Evolutionary conservation across 768 basidiomycete species (phyloP).

Genomic region (Steccherinum ochraceum): DNA sequence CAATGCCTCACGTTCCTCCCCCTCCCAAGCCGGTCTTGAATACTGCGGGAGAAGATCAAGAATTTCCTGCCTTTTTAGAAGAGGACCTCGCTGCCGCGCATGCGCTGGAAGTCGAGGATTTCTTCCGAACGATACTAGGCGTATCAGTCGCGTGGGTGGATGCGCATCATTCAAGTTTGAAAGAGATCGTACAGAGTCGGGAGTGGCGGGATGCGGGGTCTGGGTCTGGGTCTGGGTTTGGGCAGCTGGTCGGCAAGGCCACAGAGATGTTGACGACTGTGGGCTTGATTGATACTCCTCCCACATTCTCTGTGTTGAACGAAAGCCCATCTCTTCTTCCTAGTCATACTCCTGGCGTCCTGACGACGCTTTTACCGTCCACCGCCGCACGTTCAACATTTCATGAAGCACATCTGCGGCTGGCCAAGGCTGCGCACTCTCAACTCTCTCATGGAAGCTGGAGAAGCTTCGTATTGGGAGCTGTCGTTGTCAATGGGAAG

Average conservation of each 20-base stretch:
- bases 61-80: neutral
- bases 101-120: neutral
- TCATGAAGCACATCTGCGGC: neutral
- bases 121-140: neutral
- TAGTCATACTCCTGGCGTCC: no score
- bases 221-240: neutral
- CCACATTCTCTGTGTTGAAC: neutral
- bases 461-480: neutral
- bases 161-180: neutral
- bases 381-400: no score
- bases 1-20: neutral
- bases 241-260: neutral
- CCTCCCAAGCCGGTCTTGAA: no score
- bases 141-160: neutral
- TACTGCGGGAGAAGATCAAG: neutral
- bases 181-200: neutral
- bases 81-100: neutral
- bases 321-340: no score
- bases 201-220: neutral
- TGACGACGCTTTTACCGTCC: neutral
- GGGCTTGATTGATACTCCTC: neutral
- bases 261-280: neutral
- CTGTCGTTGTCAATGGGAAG: neutral
- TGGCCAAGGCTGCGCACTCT: neutral
- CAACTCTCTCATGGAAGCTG: neutral